Percentiles rank a stretch among this genome's conserved stretches.
phyloP scores from a whole-genome alignment of 495 filamentous ascomycete species.

The Oleoguttula mirabilis region DNA sequence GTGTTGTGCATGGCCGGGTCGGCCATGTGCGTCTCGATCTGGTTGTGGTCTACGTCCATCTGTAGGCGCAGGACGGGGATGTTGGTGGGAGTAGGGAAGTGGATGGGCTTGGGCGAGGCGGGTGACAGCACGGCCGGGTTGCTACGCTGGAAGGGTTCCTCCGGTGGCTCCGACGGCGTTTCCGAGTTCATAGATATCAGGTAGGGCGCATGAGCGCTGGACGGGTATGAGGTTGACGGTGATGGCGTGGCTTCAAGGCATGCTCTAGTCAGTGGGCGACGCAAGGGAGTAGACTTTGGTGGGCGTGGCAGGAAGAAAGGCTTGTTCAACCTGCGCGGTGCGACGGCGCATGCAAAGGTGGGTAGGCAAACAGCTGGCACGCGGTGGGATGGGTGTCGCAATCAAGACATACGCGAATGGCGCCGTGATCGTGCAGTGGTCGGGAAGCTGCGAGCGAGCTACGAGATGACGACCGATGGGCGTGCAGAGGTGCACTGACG shows the following conservation, averaged over 20 bases:
- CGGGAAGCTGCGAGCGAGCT: too few species aligned
- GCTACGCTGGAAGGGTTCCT: constrained; percentile 54
- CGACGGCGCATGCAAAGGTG: too few species aligned
- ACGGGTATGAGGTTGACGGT: not conserved
- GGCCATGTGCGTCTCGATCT: constrained; percentile 44
- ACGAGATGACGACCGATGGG: too few species aligned
- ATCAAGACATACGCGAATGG: too few species aligned
- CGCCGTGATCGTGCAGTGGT: too few species aligned
- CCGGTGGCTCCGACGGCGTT: constrained; percentile 41
- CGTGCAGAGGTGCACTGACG: too few species aligned
- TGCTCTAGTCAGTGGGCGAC: constrained; percentile 4
- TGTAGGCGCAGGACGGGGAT: constrained; percentile 61
- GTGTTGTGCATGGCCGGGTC: constrained; percentile 23
- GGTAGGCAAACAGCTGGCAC: too few species aligned
- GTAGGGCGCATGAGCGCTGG: constrained; percentile 7
- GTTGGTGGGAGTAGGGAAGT: constrained; percentile 56
- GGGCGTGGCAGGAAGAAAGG: too few species aligned
- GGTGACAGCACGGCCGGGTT: constrained; percentile 49
- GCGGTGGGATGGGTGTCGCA: too few species aligned
- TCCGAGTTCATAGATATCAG: constrained; percentile 10
- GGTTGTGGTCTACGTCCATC: constrained; percentile 61
- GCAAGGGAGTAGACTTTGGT: too few species aligned
- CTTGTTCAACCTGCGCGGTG: too few species aligned
- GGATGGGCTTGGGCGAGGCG: constrained; percentile 58
- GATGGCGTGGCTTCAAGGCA: not conserved